Base-by-base conservation (phyloP, 345 rosid species). In the Rhizophora mangle region DNA sequence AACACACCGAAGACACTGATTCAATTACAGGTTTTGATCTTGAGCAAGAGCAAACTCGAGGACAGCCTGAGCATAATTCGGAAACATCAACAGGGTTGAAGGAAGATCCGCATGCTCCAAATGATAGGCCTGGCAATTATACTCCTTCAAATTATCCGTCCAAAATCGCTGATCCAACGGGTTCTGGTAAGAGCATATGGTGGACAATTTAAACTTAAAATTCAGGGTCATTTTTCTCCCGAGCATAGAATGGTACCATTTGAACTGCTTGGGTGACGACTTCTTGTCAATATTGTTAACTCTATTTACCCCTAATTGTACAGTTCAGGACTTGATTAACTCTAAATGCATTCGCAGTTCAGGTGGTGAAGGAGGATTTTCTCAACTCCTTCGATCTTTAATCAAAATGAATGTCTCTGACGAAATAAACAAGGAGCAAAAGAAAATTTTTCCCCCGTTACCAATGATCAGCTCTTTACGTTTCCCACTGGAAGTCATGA, bases 31-130 rank as follows among this genome's bases (percentile, higher is more conserved):
- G 76, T 18, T 70, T 75, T 43, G 58, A 74, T 61, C 71, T 73
- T 30, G 82, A 72, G 55, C 67, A 62, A 56, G 76, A 68, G 36
- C 80, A 72, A 6, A 46, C n/a, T 68, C 64, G 75, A 29, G 83
- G 78, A 55, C 81, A 65, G 63, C 78, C 74, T 6, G 79, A 75
- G 66, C 74, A 81, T 62, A 79, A 82, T 59, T 13, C 80, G 22
- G 84, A 72, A n/a, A 64, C 66, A 24, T 82, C 87, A 6, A 68
- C 24, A 56, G 76, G 81, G 32, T 66, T 84, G 79, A 84, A 83
- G 70, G 88, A 88, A 68, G 97, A 89, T 68, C 80, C 85, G 3
- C 82, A 69, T 54, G 86, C 81, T 54, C 91, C 84, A 1, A 76
- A 82, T 31, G 74, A 71, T 56, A 46, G 49, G 20, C 67, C 63